Conservation (phyloP, 768 basidiomycete species). For the Mycena sanguinolenta region DNA sequence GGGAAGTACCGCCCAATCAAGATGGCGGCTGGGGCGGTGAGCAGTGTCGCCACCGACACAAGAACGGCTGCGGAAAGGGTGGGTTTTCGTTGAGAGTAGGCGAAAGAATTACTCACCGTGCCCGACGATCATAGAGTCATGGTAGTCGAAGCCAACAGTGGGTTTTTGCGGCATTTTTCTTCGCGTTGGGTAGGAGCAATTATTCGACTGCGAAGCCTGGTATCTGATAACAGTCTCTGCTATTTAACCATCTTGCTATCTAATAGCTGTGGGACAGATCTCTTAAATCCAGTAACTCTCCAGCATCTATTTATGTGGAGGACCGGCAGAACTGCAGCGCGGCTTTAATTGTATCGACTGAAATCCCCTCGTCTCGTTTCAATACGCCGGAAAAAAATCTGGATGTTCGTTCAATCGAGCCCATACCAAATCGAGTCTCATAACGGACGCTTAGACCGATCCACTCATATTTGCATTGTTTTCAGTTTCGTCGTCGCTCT, state of each 20-base stretch:
- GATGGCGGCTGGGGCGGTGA: constrained; percentile 36
- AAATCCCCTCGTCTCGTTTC: not conserved
- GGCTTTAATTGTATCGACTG: not conserved
- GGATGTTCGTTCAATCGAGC: not conserved
- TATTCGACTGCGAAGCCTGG: not conserved
- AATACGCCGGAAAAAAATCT: not conserved
- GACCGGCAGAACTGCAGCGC: not conserved
- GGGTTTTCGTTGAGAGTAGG: not conserved
- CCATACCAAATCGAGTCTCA: not conserved
- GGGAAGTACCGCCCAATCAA: constrained; percentile 38
- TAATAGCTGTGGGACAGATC: constrained; percentile 20
- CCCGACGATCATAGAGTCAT: constrained; percentile 35
- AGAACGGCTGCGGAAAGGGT: constrained; percentile 25
- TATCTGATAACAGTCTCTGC: constrained; percentile 6
- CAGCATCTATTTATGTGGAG: not conserved
- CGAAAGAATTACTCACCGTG: constrained; percentile 25
- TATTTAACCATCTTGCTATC: constrained; percentile 9
- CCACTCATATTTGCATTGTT: not conserved
- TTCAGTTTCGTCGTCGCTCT: not conserved
- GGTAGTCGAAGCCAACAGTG: constrained; percentile 23
- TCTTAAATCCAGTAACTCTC: constrained; percentile 13
- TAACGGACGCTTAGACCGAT: not conserved
- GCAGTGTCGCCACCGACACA: constrained; percentile 28
- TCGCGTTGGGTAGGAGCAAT: not conserved
- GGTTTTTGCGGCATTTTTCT: constrained; percentile 4